These are phyloP conservation scores for Pyrenopolyporus hunteri DNA, from an alignment of 495 filamentous ascomycete genomes.

Conservation along the genomic window DNA sequence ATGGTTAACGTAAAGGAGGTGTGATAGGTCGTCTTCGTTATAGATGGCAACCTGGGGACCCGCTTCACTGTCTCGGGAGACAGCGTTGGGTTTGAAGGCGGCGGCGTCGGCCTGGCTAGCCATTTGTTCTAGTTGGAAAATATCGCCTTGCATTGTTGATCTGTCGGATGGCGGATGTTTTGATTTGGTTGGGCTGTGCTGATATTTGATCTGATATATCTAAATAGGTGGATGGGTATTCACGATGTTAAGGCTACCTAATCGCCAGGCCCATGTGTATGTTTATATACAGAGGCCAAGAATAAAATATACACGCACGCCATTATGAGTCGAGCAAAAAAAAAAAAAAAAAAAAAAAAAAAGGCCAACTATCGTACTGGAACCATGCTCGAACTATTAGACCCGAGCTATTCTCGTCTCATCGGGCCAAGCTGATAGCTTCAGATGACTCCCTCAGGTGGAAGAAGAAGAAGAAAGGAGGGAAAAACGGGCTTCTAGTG, in stretches of 20 bases:
- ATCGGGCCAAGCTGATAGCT: conserved; percentile 16
- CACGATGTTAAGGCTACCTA: too few relatives aligned
- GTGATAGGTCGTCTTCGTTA: conserved; percentile 52
- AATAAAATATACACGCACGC: conserved; percentile 1
- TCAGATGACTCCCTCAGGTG: conserved; percentile 18
- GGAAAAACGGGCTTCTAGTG: conserved; percentile 26
- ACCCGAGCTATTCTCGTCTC: conserved; percentile 39
- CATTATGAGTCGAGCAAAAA: neutral
- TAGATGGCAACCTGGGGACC: conserved; percentile 49
- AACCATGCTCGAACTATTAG: conserved; percentile 35
- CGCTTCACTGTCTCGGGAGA: conserved; percentile 2
- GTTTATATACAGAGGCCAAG: conserved; percentile 28
- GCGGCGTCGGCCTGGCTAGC: conserved; percentile 14
- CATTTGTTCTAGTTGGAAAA: conserved; percentile 40
- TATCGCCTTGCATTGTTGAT: conserved; percentile 42
- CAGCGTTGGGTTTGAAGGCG: conserved; percentile 3
- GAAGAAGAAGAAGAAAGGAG: conserved; percentile 6
- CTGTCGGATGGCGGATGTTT: neutral
- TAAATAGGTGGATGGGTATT: conserved; percentile 15
- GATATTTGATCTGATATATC: conserved; percentile 6
- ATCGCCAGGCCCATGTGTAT: neutral
- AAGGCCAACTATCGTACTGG: conserved; percentile 9
- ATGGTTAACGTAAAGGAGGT: conserved; percentile 39
- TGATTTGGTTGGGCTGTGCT: conserved; percentile 7
- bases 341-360: neutral